A percentile compares a stretch with the other conserved stretches of the same genome.
Evolutionary conservation across 495 filamentous ascomycete species (phyloP).

Genomic region (Recurvomyces mirabilis): DNA sequence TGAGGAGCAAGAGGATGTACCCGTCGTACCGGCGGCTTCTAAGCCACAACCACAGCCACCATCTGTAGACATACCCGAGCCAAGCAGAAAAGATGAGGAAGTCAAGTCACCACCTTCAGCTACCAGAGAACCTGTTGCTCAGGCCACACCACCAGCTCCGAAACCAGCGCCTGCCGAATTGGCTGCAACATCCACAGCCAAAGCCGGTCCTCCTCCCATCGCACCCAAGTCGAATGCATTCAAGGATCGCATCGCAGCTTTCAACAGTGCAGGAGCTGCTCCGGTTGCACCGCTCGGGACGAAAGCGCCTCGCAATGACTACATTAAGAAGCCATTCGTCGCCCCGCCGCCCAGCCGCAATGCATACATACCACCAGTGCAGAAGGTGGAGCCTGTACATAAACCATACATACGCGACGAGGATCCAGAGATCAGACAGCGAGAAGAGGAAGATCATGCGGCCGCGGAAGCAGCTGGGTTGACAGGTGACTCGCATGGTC

Average conservation of each 20-base stretch:
- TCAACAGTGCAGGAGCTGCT: constrained; percentile 80
- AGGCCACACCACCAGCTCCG: constrained; percentile 30
- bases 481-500: constrained; percentile 31
- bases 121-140: background rate
- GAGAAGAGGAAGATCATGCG: constrained; percentile 40
- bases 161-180: constrained; percentile 30
- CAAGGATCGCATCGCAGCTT: constrained; percentile 88
- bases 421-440: constrained; percentile 68
- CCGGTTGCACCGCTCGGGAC: constrained; percentile 80
- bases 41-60: constrained; percentile 25
- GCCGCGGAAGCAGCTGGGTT: constrained; percentile 50
- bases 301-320: constrained; percentile 47
- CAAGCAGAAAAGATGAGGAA: constrained; percentile 5
- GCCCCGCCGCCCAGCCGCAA: constrained; percentile 88
- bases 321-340: constrained; percentile 98
- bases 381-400: constrained; percentile 47
- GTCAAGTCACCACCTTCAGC: constrained; percentile 16
- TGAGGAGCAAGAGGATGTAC: constrained; percentile 27
- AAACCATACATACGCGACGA: constrained; percentile 82
- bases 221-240: constrained; percentile 83
- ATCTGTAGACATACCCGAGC: constrained; percentile 21
- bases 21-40: constrained; percentile 20
- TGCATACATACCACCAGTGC: constrained; percentile 71
- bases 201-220: constrained; percentile 51
- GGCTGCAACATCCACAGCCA: constrained; percentile 27